phyloP scores from a whole-genome alignment of 495 filamentous ascomycete genomes.

The Paragyromitra xinjiangensis region DNA sequence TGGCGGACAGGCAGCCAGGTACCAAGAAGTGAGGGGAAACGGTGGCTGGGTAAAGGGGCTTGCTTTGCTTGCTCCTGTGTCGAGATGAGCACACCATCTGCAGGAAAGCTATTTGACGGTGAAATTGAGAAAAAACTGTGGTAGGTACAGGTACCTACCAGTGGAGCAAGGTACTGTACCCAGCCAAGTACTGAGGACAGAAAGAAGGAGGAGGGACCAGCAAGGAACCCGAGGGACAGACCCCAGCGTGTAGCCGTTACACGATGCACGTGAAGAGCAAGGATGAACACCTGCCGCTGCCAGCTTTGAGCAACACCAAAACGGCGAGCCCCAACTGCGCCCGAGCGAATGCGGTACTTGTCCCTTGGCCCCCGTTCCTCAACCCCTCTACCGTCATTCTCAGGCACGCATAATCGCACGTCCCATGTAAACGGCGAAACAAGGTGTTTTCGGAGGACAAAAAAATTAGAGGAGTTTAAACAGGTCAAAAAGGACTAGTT shows the following conservation, averaged over 20 bases:
- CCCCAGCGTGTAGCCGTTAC: slow-evolving; percentile 33
- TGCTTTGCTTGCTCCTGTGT: slow-evolving; percentile 12
- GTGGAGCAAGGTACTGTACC: slow-evolving; percentile 7
- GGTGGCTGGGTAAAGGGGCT: slow-evolving; percentile 19
- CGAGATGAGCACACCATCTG: slow-evolving; percentile 39
- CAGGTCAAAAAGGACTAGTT: slow-evolving; percentile 44
- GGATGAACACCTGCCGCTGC: slow-evolving; percentile 41
- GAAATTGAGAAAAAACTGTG: not conserved
- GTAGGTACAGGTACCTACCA: slow-evolving; percentile 19
- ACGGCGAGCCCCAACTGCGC: slow-evolving; percentile 35
- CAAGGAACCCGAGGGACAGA: slow-evolving; percentile 28
- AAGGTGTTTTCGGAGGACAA: slow-evolving; percentile 4
- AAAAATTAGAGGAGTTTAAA: slow-evolving; percentile 6
- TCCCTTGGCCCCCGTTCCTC: slow-evolving; percentile 35
- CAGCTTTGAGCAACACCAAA: slow-evolving; percentile 35
- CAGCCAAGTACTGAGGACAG: slow-evolving; percentile 3
- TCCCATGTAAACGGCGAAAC: slow-evolving; percentile 39
- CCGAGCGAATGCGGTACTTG: slow-evolving; percentile 37
- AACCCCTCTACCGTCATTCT: slow-evolving; percentile 45
- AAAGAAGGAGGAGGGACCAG: slow-evolving; percentile 15
- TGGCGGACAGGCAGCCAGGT: slow-evolving; percentile 26
- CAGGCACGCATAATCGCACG: slow-evolving; percentile 36
- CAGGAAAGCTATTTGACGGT: not conserved
- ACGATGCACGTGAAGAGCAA: slow-evolving; percentile 50
- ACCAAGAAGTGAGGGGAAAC: slow-evolving; percentile 25